Conservation (phyloP, 305 asterid species). For the Coffea humblotiana region DNA sequence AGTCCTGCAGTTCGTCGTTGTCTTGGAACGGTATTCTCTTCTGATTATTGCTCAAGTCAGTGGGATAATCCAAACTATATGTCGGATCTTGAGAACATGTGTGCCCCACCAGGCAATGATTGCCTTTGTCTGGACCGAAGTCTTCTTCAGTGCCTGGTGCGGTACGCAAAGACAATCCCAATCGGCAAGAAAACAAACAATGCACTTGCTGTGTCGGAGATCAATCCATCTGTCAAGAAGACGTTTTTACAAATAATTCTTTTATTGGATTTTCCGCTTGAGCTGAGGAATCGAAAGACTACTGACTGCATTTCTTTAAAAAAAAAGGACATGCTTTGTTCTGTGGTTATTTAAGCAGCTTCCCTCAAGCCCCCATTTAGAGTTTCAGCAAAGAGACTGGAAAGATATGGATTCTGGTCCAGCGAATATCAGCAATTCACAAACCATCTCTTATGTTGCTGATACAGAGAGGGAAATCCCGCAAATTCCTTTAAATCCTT, state of each 20-base stretch:
- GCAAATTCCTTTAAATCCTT: constrained; percentile 6
- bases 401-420: constrained; percentile 14
- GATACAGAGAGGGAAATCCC: constrained; percentile 15
- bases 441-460: background rate
- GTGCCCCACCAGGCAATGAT: background rate
- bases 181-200: background rate
- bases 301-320: background rate
- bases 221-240: background rate
- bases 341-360: background rate
- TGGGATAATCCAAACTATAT: too few relatives aligned
- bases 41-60: background rate
- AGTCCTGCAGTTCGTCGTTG: background rate
- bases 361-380: background rate
- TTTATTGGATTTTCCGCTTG: background rate
- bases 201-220: background rate
- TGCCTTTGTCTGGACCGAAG: background rate
- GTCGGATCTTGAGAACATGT: background rate
- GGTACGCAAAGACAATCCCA: background rate
- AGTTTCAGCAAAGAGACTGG: background rate
- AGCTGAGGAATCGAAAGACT: background rate
- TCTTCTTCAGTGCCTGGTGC: background rate
- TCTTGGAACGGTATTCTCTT: background rate
- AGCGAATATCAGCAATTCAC: background rate
- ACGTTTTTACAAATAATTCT: background rate
- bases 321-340: background rate